A percentile compares a stretch with the other conserved stretches of the same genome.
Conservation (phyloP, 2,329 filamentous ascomycete genomes). For the Neopestalotiopsis rosae region DNA sequence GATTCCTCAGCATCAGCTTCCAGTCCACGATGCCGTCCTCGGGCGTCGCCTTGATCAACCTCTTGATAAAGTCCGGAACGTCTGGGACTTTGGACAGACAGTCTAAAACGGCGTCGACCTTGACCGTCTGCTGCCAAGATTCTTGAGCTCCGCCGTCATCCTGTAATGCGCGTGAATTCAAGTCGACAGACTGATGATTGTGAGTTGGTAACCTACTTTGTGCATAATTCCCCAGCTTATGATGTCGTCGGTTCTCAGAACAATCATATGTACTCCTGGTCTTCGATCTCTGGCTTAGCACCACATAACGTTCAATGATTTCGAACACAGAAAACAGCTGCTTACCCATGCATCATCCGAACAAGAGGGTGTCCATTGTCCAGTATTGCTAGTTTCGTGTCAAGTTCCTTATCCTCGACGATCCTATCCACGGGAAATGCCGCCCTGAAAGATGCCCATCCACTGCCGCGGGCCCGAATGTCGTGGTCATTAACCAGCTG, state of each 20-base stretch:
- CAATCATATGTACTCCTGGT: background rate
- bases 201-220: background rate
- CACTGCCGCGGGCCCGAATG: slow-evolving; percentile 18
- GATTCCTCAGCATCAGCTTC: slow-evolving; percentile 8
- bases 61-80: slow-evolving; percentile 1
- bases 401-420: background rate
- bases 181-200: background rate
- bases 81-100: slow-evolving; percentile 2
- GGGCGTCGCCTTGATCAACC: slow-evolving; percentile 10
- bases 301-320: background rate
- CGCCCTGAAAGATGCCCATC: background rate
- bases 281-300: background rate
- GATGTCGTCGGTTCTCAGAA: slow-evolving; percentile 13
- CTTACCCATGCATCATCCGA: slow-evolving; percentile 15
- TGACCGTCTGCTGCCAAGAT: slow-evolving; percentile 5
- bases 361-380: background rate
- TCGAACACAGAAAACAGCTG: background rate
- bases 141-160: background rate
- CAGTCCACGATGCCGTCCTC: slow-evolving; percentile 13
- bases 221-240: slow-evolving; percentile 15
- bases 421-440: slow-evolving; percentile 7
- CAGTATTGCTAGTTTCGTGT: background rate
- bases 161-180: background rate
- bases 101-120: background rate
- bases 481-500: slow-evolving; percentile 27